Base-by-base conservation (phyloP, 2,329 filamentous ascomycete genomes). In the Hymenoscyphus salicellus region DNA sequence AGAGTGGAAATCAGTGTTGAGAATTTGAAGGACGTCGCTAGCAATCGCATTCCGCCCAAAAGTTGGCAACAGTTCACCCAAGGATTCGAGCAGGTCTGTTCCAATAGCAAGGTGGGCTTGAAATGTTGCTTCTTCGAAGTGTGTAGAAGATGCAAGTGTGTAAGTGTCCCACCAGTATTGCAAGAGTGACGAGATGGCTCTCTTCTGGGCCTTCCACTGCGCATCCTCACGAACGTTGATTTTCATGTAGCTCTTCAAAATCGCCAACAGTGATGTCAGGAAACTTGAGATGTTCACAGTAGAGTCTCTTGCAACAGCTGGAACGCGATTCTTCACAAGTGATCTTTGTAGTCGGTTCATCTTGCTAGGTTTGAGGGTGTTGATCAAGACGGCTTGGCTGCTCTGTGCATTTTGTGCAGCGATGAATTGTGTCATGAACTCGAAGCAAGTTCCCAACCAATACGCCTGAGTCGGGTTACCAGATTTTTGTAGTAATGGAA, bases 311-410 rank as follows among this genome's bases (percentile, higher is more conserved):
- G 83, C 80, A 4, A 87, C 82, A 7, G 81, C 80, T 14, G 84
- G 80, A 20, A 87, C 82, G 17, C 82, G 80, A 58, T 80, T 79
- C 26, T 81, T 81, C 5, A 87, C 78, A 43, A 82, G 78, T 1
- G 87, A 88, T 64, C 87, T 80, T 73, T 89, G 85, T 7, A 89
- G 78, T 7, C 87, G 81, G 66, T 83, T 88, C 68, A 89, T 76
- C 41, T 74, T 70, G n/a, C 72, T 74, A 1, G 79, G 78, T 6
- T 83, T 83, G 5, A 87, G 76, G 60, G 82, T 83, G 16, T 80
- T 77, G 16, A 73, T 49, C 1, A 79, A 75, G 46, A 79, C 78
- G 58, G 80, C 79, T 59, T 79, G 78, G 16, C 71, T 71, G 4
- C 77, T 76, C 60, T 86, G 75, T 2, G 73, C 75, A 8, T 76